phyloP scores from a whole-genome alignment of 345 rosid genomes.

The Geranium rotundifolium region DNA sequence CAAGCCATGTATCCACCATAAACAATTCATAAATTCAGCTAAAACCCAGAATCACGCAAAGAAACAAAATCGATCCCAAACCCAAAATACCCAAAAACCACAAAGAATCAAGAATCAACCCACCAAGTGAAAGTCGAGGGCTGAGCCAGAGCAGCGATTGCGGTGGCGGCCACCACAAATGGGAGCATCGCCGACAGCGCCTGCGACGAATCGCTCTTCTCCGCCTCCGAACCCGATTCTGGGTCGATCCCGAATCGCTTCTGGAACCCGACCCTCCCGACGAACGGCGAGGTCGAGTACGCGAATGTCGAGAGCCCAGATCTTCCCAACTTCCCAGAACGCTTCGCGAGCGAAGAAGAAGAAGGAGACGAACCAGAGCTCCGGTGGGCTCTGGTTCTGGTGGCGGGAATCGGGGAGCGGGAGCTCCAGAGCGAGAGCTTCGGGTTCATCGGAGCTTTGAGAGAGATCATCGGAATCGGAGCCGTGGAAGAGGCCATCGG shows the following conservation, averaged over 20 bases:
- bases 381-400: too few relatives aligned
- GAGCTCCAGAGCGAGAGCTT: constrained; percentile 1
- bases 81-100: not conserved
- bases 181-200: constrained; percentile 81
- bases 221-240: constrained; percentile 16
- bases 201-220: constrained; percentile 50
- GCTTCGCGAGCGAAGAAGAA: constrained; percentile 12
- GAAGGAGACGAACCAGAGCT: not conserved
- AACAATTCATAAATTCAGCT: not conserved
- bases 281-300: constrained; percentile 60
- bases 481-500: constrained; percentile 6
- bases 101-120: not conserved
- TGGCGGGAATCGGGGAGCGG: not conserved
- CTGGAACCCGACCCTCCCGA: constrained; percentile 64
- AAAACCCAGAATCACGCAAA: not conserved
- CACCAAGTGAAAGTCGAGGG: constrained; percentile 91
- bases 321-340: constrained; percentile 9
- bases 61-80: not conserved
- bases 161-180: constrained; percentile 73
- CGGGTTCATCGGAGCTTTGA: constrained; percentile 1
- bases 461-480: not conserved
- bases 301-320: constrained; percentile 29
- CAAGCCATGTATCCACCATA: not conserved
- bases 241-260: constrained; percentile 54
- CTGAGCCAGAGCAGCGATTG: constrained; percentile 67